Conservation (phyloP, 441 rosid species). For the Populus hybrid region DNA sequence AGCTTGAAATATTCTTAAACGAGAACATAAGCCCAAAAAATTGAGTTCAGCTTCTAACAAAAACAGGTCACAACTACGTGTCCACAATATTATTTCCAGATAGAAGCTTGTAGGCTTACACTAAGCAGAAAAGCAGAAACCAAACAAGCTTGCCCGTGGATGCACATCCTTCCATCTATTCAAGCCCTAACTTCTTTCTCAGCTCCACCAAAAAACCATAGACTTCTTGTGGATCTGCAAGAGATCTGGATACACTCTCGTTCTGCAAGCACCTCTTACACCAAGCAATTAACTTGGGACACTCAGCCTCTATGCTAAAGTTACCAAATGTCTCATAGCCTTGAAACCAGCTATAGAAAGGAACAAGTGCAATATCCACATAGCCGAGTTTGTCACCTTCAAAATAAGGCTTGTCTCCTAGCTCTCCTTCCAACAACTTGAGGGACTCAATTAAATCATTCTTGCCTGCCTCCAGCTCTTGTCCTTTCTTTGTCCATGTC, state of each 20-base stretch:
- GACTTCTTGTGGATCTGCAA: constrained; percentile 14
- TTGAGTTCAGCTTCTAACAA: neutral
- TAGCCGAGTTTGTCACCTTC: constrained; percentile 22
- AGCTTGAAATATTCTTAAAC: neutral
- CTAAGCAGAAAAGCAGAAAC: neutral
- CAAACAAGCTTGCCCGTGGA: neutral
- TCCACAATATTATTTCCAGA: no score
- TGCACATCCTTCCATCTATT: neutral
- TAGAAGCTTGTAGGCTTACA: no score
- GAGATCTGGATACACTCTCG: constrained; percentile 20
- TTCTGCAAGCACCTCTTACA: constrained; percentile 25
- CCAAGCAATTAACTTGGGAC: constrained; percentile 28
- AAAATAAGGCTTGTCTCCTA: constrained; percentile 25
- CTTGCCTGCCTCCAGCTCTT: constrained; percentile 21
- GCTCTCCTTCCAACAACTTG: constrained; percentile 21
- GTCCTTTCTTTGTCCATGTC: constrained; percentile 19
- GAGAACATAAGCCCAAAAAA: neutral
- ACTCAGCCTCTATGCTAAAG: constrained; percentile 22
- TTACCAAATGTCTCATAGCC: constrained; percentile 23
- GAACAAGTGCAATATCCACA: constrained; percentile 25
- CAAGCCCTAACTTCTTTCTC: neutral
- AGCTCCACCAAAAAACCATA: neutral
- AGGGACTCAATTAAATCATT: constrained; percentile 20
- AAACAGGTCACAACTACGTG: neutral
- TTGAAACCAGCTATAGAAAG: constrained; percentile 30